Evolutionary conservation across 306 rosid species (phyloP).

Genomic region (Acacia melanoxylon): DNA sequence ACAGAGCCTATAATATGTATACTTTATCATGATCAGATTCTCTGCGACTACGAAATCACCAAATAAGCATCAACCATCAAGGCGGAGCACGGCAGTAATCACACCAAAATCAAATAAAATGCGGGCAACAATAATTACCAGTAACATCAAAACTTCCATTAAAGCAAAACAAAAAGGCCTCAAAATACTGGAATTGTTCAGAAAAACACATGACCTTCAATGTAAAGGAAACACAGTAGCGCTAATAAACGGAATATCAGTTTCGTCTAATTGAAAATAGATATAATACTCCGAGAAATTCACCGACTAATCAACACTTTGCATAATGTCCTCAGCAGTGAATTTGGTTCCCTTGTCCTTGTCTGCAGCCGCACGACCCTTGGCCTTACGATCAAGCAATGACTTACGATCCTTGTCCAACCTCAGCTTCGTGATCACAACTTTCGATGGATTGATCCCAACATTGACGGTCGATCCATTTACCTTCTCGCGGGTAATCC

Average conservation of each 20-base stretch:
- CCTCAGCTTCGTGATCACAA: conserved; percentile 62
- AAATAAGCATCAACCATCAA: neutral
- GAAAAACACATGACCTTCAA: conserved; percentile 2
- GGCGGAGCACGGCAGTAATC: neutral
- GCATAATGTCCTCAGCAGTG: conserved; percentile 72
- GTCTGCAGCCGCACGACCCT: conserved; percentile 68
- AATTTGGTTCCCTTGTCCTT: conserved; percentile 75
- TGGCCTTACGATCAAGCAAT: conserved; percentile 72
- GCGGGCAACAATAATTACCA: neutral
- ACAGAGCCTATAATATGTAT: neutral
- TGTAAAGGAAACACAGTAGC: neutral
- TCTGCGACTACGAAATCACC: neutral
- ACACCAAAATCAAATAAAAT: neutral
- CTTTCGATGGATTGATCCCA: conserved; percentile 70
- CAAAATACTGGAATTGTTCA: neutral
- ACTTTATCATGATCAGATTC: neutral
- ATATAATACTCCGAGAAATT: neutral
- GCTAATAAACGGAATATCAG: neutral
- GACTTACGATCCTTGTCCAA: conserved; percentile 74
- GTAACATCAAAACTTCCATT: neutral
- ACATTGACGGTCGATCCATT: conserved; percentile 75
- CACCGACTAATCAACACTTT: conserved; percentile 48
- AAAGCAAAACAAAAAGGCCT: neutral
- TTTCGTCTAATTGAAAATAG: neutral
- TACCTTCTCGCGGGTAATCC: conserved; percentile 77